Evolutionary conservation across 352 stramenopile genomes (phyloP).

Genomic region (Phytophthora nicotianae): DNA sequence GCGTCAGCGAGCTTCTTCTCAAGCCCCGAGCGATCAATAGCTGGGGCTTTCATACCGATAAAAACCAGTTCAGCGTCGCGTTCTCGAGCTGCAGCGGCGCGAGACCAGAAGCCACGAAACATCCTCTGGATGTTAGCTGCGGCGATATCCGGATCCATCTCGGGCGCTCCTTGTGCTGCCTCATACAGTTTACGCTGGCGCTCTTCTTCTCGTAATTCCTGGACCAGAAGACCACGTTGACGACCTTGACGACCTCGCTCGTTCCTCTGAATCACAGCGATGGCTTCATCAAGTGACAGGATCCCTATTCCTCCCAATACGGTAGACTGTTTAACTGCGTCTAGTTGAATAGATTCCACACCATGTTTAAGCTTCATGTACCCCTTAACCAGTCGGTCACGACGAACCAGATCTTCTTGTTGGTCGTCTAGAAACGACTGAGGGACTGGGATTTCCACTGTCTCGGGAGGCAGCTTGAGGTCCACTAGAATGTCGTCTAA

Average conservation of each 20-base stretch:
- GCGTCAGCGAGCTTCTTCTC: slow-evolving; percentile 82
- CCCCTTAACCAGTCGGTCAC: slow-evolving; percentile 87
- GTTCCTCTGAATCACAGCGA: slow-evolving; percentile 91
- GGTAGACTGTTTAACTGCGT: slow-evolving; percentile 39
- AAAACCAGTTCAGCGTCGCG: slow-evolving; percentile 90
- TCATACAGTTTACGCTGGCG: slow-evolving; percentile 83
- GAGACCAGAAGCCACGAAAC: slow-evolving; percentile 85
- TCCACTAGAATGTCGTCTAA: slow-evolving; percentile 93
- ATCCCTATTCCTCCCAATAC: slow-evolving; percentile 22
- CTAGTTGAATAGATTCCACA: slow-evolving; percentile 64
- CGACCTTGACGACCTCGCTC: slow-evolving; percentile 90
- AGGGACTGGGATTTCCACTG: slow-evolving; percentile 90
- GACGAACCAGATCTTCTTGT: slow-evolving; percentile 53
- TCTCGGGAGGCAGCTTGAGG: slow-evolving; percentile 92
- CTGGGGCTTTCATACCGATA: slow-evolving; percentile 92
- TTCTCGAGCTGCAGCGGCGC: slow-evolving; percentile 64
- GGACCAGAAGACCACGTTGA: slow-evolving; percentile 82
- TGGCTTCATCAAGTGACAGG: slow-evolving; percentile 75
- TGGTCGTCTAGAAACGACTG: slow-evolving; percentile 91
- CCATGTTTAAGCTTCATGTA: slow-evolving; percentile 92
- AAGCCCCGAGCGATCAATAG: slow-evolving; percentile 58
- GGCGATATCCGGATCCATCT: slow-evolving; percentile 93
- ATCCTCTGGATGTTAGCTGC: slow-evolving; percentile 91
- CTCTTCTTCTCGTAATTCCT: slow-evolving; percentile 86
- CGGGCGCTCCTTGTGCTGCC: slow-evolving; percentile 49